Evolutionary conservation across 129 eudicot species (phyloP).

Genomic region (Saussurea involucrata): DNA sequence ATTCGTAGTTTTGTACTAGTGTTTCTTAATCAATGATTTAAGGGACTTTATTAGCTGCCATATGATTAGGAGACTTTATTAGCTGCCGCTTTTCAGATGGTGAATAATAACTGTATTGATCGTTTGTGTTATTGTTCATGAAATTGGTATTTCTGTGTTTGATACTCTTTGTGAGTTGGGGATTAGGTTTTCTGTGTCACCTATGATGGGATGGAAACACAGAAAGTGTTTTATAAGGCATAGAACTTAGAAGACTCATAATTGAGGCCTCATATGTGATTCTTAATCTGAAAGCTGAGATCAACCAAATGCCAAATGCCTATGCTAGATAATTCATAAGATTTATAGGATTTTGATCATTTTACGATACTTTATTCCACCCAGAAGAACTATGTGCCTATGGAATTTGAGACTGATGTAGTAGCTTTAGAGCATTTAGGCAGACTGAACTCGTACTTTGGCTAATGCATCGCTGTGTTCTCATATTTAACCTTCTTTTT

Average conservation of each 20-base stretch:
- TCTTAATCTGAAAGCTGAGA: slow-evolving; percentile 1
- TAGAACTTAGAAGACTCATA: background rate
- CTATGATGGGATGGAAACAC: slow-evolving; percentile 8
- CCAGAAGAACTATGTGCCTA: slow-evolving; percentile 1
- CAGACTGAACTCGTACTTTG: background rate
- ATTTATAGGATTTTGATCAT: background rate
- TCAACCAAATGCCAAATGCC: background rate
- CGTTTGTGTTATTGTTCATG: slow-evolving; percentile 1
- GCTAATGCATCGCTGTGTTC: background rate
- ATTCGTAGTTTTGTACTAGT: background rate
- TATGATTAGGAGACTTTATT: slow-evolving; percentile 20
- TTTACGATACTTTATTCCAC: slow-evolving; percentile 1
- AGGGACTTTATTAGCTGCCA: slow-evolving; percentile 30
- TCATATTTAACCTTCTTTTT: background rate
- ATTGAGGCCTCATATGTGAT: slow-evolving; percentile 4
- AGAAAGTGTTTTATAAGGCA: background rate
- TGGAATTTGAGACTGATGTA: background rate
- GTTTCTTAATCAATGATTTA: slow-evolving; percentile 19
- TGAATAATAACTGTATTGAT: background rate
- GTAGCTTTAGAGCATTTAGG: slow-evolving; percentile 3
- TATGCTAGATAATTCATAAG: background rate
- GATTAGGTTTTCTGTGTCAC: background rate
- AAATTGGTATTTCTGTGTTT: background rate
- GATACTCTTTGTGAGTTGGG: background rate
- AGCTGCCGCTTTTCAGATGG: slow-evolving; percentile 1